Percentiles rank a stretch among this genome's conserved stretches.
Conservation (phyloP, 2,329 filamentous ascomycete genomes). For the Aspergillus sp. region DNA sequence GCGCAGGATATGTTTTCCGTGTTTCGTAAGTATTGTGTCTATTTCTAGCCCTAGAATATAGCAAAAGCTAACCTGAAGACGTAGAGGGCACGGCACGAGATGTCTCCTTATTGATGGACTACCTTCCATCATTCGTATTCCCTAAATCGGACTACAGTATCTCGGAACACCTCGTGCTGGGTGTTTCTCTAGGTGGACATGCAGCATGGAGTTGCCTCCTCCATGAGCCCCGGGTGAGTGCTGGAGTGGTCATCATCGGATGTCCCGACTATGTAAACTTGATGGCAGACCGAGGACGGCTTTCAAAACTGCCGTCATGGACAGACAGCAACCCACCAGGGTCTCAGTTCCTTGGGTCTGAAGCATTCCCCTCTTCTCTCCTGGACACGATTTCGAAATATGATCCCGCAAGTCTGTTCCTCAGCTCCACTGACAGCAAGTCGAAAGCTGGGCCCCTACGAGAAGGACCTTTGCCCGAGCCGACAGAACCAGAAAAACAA, state of each 20-base stretch:
- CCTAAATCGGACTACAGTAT: slow-evolving; percentile 45
- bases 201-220: slow-evolving; percentile 80
- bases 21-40: slow-evolving; percentile 51
- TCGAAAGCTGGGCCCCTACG: slow-evolving; percentile 20
- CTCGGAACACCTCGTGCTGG: slow-evolving; percentile 67
- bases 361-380: slow-evolving; percentile 69
- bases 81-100: slow-evolving; percentile 67
- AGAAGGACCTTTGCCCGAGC: slow-evolving; percentile 27
- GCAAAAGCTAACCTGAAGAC: neutral
- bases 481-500: slow-evolving; percentile 40
- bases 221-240: slow-evolving; percentile 71
- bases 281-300: slow-evolving; percentile 71
- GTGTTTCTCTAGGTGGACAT: slow-evolving; percentile 83
- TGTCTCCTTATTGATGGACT: slow-evolving; percentile 68
- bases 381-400: slow-evolving; percentile 57
- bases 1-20: slow-evolving; percentile 88
- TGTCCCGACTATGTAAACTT: slow-evolving; percentile 83
- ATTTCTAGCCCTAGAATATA: neutral
- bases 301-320: slow-evolving; percentile 62
- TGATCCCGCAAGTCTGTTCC: slow-evolving; percentile 73
- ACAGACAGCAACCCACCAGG: slow-evolving; percentile 52
- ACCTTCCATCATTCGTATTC: slow-evolving; percentile 72
- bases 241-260: slow-evolving; percentile 75
- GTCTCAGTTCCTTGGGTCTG: slow-evolving; percentile 66
- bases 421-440: slow-evolving; percentile 44